A percentile compares a stretch with the other conserved stretches of the same genome.
Evolutionary conservation across 805 yeast species (phyloP).

Genomic region (Candida maltosa): DNA sequence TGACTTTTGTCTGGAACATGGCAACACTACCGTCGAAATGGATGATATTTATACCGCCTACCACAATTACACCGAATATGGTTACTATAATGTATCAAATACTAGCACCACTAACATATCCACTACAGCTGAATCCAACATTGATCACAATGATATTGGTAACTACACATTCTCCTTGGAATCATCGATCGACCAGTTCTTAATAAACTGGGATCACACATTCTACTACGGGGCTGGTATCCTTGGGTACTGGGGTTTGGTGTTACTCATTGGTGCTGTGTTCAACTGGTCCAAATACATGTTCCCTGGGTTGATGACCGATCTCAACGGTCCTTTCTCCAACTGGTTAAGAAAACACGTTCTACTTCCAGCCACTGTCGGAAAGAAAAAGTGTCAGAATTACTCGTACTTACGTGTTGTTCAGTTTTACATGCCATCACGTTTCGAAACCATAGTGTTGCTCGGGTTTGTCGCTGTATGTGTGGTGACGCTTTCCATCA

Average conservation of each 20-base stretch:
- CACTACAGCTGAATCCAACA: not conserved
- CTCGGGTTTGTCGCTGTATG: conserved; percentile 15
- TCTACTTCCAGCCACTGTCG: conserved; percentile 27
- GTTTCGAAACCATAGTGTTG: conserved; percentile 29
- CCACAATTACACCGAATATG: conserved; percentile 12
- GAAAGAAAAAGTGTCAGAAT: conserved; percentile 30
- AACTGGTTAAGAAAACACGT: conserved; percentile 21
- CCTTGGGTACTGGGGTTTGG: conserved; percentile 46
- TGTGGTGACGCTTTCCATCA: conserved; percentile 12
- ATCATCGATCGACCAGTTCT: conserved; percentile 9
- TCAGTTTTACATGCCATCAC: conserved; percentile 26
- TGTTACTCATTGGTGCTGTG: conserved; percentile 38
- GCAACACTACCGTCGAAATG: conserved; percentile 16
- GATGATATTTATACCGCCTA: conserved; percentile 15
- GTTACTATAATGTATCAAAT: not conserved
- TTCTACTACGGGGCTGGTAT: conserved; percentile 36
- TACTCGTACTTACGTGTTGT: not conserved
- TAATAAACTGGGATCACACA: conserved; percentile 19
- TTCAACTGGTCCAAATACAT: conserved; percentile 38
- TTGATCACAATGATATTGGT: not conserved
- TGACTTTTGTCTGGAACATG: conserved; percentile 17
- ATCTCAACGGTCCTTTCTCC: conserved; percentile 24
- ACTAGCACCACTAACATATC: not conserved
- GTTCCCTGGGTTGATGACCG: conserved; percentile 32
- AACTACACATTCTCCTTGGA: conserved; percentile 1